Evolutionary conservation across 2,329 filamentous ascomycete species (phyloP), one percentile per base, ranked within the genome.

Genomic region (Fulvia fulva): DNA sequence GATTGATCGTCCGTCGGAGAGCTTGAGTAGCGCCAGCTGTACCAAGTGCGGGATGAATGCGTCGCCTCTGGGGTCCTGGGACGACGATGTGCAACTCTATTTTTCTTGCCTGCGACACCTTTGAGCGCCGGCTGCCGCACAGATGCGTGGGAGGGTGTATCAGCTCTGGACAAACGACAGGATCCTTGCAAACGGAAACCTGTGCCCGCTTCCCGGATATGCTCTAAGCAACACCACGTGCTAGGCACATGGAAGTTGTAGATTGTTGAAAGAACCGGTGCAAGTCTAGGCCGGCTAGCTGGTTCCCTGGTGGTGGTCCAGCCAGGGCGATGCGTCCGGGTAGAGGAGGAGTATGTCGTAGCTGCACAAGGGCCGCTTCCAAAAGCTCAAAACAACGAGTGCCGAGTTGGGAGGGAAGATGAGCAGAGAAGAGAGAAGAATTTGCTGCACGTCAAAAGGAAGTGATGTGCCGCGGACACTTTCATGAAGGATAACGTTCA

Each of bases 81-180:
- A 55, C 46, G 58, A 44, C 58, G 55, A 55, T 55, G 51, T 51
- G 51, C 45, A 57, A 60, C 58, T 51, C 34, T 57, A 57, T 57
- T 52, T 32, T n/a, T 37, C 37, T 28, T 55, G 55, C 28, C 37
- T 52, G 51, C 32, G 52, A 54, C 43, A 30, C 21, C 25, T 45
- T 22, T 19, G 25, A 45, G n/a, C 37, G 43, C 32, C 32, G 23
- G n/a, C 32, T 44, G 34, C 51, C 47, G 52, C 51, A 45, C 51
- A 34, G 41, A 22, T 6, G 37, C 37, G 51, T 45, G 51, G 34
- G 51, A 53, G 34, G 11, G 7, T 32, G 47, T 50, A 32, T 50
- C 47, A 50, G 47, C 23, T 14, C 47, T 32, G n/a, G 8, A 32
- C n/a, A 50, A 21, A 21, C 47, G 47, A 50, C 25, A 28, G 23